Evolutionary conservation across 1,284 basidiomycete species (phyloP), one percentile per base, ranked within the genome.

Genomic region (Paramarasmius palmivorus): DNA sequence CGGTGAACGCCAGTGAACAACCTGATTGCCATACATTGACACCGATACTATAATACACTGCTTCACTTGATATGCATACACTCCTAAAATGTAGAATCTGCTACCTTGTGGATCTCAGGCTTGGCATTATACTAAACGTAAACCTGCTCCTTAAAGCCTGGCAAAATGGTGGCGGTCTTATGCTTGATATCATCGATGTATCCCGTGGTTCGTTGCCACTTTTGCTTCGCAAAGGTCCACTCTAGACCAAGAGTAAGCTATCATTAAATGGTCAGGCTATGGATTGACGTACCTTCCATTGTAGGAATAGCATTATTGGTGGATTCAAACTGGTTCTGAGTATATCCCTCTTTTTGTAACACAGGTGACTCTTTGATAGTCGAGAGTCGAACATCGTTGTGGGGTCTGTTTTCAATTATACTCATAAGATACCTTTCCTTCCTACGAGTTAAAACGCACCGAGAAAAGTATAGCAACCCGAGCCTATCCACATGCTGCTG

Each of bases 391-490:
- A 77, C 68, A 57, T 79, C 74, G 67, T 80, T 79, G 60, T 77
- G 68, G 3, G 79, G 78, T 25, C 78, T 73, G n/a, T n/a, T n/a
- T n/a, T 8, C 48, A 35, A 17, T 25, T 25, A 10, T 25, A 41
- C 12, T 49, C 17, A n/a, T n/a, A n/a, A 38, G 25, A 23, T n/a
- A n/a, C n/a, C n/a, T n/a, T n/a, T n/a, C n/a, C n/a, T n/a, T n/a
- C n/a, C n/a, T n/a, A n/a, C n/a, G 40, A 23, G 10, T 41, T 40
- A 19, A 2, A 37, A 53, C 67, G 19, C 47, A 74, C 72, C 74
- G 69, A 19, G 73, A 76, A 66, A 82, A 81, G 68, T 81, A 82
- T 22, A 83, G 70, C 25, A 83, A 63, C 12, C 79, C 79, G 12
- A 80, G 69, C 8, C 79, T 71, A 59, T 81, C 78, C 55, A 76